Evolutionary conservation across 2,329 filamentous ascomycete genomes (phyloP), one percentile per base, ranked within the genome.

Genomic region (Tolypocladium nubicola): DNA sequence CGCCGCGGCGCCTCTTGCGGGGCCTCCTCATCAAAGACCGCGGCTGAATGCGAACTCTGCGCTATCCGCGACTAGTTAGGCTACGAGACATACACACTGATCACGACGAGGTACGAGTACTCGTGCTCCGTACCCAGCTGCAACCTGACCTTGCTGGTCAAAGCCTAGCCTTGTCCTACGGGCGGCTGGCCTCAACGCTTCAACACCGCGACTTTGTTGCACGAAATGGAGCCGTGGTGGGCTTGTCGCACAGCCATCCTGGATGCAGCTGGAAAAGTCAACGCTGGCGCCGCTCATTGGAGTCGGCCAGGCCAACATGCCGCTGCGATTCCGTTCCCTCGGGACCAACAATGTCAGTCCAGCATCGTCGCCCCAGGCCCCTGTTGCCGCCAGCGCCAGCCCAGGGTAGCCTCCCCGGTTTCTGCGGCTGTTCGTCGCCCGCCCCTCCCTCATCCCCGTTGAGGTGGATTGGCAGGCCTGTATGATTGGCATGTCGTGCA

Each of bases 261-360:
- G 41, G 30, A 55, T 55, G 43, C 30, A 55, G 38, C 52, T 2
- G 30, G 38, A 41, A 52, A 23, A 16, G 55, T 19, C 19, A 19
- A 19, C 47, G 26, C 47, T n/a, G 47, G 47, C 45, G 45, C 13
- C 47, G 16, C 30, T 50, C 47, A 50, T 50, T 50, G 47, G 47
- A 50, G 19, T 50, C 19, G 30, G 30, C 26, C 30, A 50, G 47
- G 47, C 30, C 19, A 35, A n/a, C 16, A 33, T 50, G 47, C 47
- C 30, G 30, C 47, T 52, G 52, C 50, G 50, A 59, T 57, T 43
- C 59, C 59, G 35, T 52, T 57, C 59, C 55, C 57, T 60, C 57
- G 59, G 59, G 57, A 59, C 59, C 55, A 59, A 52, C 47, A 52
- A 50, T 50, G 47, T 52, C 47, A 21, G 21, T 6, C 47, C 47